Conservation (phyloP, 2,329 filamentous ascomycete genomes). For the Ceratocystis alfenasii region DNA sequence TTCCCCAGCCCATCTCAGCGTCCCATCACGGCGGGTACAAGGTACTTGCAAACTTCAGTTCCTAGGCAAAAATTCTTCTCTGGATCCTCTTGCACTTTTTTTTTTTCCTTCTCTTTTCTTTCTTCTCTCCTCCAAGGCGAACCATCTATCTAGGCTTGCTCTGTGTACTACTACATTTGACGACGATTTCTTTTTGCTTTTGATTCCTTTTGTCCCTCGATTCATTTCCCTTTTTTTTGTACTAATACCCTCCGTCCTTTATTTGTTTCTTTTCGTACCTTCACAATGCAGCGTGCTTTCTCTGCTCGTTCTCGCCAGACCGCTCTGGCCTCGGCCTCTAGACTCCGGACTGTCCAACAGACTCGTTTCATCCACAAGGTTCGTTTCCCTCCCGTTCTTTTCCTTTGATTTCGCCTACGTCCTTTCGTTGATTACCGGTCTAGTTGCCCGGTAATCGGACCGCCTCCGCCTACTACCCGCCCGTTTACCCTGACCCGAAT, state of each 20-base stretch:
- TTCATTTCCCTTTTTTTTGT: conserved; percentile 25
- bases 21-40: background rate
- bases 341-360: conserved; percentile 63
- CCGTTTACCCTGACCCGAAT: background rate
- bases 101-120: conserved; percentile 22
- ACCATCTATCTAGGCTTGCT: conserved; percentile 16
- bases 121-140: conserved; percentile 14
- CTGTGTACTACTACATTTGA: conserved; percentile 19
- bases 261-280: conserved; percentile 26
- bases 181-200: background rate
- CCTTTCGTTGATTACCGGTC: background rate
- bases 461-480: background rate
- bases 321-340: conserved; percentile 58
- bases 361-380: conserved; percentile 97
- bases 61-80: conserved; percentile 13
- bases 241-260: conserved; percentile 22
- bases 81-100: conserved; percentile 19
- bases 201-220: background rate
- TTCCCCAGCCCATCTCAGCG: conserved; percentile 12
- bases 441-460: background rate
- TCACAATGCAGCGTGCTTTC: conserved; percentile 89
- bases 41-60: conserved; percentile 7
- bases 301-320: conserved; percentile 69
- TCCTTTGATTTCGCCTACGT: too few relatives aligned
- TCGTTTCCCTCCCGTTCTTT: conserved; percentile 24